These are phyloP conservation scores for Mrakia hoshinonis DNA, from an alignment of 768 basidiomycete species.

Conservation along the genomic window DNA sequence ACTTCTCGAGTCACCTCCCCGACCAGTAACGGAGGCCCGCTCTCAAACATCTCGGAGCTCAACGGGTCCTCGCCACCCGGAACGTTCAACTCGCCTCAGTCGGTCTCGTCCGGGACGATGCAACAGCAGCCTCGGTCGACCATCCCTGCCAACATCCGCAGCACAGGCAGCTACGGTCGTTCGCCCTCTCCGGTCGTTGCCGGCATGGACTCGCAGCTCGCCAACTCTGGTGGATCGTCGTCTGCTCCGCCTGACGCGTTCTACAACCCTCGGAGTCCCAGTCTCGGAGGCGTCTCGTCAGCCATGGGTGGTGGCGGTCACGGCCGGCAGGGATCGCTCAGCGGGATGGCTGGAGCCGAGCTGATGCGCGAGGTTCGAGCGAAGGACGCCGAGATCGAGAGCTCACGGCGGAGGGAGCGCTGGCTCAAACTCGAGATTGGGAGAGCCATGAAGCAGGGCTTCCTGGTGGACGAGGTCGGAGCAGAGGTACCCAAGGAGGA, in stretches of 20 bases:
- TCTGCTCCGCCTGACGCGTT: conserved; percentile 56
- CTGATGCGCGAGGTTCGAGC: conserved; percentile 67
- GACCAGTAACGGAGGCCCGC: conserved; percentile 17
- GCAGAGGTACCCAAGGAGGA: conserved; percentile 47
- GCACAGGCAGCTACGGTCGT: conserved; percentile 1
- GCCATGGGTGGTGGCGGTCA: conserved; percentile 14
- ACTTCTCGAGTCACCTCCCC: conserved; percentile 30
- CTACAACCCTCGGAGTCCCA: conserved; percentile 37
- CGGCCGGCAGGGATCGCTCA: conserved; percentile 24
- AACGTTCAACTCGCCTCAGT: conserved; percentile 13
- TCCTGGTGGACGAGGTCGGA: conserved; percentile 49
- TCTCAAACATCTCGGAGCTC: background rate
- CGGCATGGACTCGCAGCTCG: conserved; percentile 3
- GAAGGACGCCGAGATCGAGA: conserved; percentile 73
- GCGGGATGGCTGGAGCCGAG: conserved; percentile 47
- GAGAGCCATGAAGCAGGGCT: conserved; percentile 70
- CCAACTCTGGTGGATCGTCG: conserved; percentile 18
- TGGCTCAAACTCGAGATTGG: conserved; percentile 78
- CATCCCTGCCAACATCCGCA: conserved; percentile 15
- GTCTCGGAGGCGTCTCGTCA: background rate
- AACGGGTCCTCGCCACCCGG: background rate
- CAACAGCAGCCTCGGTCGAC: conserved; percentile 1
- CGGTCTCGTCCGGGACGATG: conserved; percentile 14
- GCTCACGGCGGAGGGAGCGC: conserved; percentile 61
- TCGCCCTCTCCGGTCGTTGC: conserved; percentile 23